Conservation (phyloP, 1,284 basidiomycete genomes). For the Melampsora larici-populina region DNA sequence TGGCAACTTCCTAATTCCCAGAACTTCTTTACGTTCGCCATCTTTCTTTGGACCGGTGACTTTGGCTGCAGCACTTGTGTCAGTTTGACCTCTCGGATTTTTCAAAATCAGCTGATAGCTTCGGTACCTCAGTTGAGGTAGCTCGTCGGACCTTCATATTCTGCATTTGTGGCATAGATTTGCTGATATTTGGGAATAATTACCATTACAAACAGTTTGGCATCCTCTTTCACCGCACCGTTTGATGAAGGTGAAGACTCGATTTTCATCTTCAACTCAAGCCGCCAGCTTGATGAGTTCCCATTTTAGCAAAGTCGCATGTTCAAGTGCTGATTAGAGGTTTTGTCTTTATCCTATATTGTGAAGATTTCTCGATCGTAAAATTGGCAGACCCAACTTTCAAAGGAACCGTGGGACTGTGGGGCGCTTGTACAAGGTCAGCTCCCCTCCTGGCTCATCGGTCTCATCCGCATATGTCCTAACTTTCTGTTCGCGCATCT, state of each 20-base stretch:
- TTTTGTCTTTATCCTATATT: not conserved
- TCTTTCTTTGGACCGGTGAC: slow-evolving; percentile 31
- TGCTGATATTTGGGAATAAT: not conserved
- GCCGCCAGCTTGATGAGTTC: not conserved
- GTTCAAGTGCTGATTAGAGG: not conserved
- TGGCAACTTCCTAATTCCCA: slow-evolving; percentile 17
- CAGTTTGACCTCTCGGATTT: not conserved
- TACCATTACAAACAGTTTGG: slow-evolving; percentile 6
- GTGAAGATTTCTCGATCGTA: slow-evolving; percentile 20
- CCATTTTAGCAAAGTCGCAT: not conserved
- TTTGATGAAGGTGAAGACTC: slow-evolving; percentile 24
- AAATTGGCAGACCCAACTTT: slow-evolving; percentile 20
- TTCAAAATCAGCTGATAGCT: too few species aligned
- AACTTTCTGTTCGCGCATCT: not conserved
- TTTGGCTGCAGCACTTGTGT: slow-evolving; percentile 23
- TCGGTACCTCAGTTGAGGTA: too few species aligned
- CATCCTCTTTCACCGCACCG: slow-evolving; percentile 37
- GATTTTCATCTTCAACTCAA: not conserved
- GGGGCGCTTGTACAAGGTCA: slow-evolving; percentile 35
- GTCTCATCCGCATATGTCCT: too few species aligned
- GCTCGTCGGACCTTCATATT: too few species aligned
- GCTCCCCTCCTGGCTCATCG: not conserved
- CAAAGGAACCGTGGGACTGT: slow-evolving; percentile 21
- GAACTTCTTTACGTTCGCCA: slow-evolving; percentile 32
- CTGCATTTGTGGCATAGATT: too few species aligned